Evolutionary conservation across 345 rosid species (phyloP).

Genomic region (Gossypium longicalyx): DNA sequence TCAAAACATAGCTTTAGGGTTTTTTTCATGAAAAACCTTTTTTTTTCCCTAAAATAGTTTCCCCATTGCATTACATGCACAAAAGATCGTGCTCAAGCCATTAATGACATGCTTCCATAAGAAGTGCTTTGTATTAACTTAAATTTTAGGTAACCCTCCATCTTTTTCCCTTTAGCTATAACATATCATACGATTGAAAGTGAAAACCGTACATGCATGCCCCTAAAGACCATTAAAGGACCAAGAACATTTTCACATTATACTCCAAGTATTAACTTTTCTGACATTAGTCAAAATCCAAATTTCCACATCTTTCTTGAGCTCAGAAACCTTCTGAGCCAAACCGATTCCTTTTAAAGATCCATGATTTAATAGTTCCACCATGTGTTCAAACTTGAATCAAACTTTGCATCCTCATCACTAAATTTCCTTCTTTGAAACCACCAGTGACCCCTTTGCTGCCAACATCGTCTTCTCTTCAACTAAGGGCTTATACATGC

Average conservation of each 20-base stretch:
- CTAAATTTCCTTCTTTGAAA: background rate
- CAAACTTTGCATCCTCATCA: background rate
- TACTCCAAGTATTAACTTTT: background rate
- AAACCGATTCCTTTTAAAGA: background rate
- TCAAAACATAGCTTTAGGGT: background rate
- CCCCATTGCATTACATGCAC: background rate
- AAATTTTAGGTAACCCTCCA: background rate
- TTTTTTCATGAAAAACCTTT: background rate
- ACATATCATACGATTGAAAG: background rate
- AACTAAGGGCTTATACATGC: constrained; percentile 7
- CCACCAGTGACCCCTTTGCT: background rate
- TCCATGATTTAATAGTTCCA: background rate
- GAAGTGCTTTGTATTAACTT: background rate
- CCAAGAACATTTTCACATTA: background rate
- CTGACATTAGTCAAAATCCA: background rate
- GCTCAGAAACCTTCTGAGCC: constrained; percentile 4
- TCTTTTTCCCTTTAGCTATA: background rate
- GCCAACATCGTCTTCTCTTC: background rate
- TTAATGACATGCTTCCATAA: background rate
- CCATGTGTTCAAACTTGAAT: background rate
- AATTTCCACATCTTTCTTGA: background rate
- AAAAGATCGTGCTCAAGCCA: background rate
- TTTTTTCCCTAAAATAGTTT: background rate
- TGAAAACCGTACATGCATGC: background rate
- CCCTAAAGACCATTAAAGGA: background rate